Base-by-base conservation (phyloP, 2,329 filamentous ascomycete species). In the Trichoderma breve region DNA sequence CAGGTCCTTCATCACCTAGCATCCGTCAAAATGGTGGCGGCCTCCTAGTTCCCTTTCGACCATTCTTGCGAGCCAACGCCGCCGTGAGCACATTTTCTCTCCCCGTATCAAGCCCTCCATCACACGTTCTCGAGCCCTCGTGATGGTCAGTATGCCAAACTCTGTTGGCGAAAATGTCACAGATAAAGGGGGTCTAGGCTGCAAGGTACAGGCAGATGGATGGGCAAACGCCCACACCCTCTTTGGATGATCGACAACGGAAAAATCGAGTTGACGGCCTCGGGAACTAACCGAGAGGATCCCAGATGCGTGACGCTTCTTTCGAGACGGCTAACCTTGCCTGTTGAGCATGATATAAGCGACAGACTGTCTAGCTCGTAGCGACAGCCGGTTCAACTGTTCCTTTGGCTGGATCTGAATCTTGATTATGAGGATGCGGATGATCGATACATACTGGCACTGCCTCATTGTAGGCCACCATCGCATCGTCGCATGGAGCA, bases 61-160 rank as follows among this genome's bases (percentile, higher is more conserved):
- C n/a, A 21, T 26, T 21, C 55, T 47, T 61, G 66, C 66, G 53
- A 69, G 36, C 66, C 66, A 69, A 68, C 65, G 47, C 21, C n/a
- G 24, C 21, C 26, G 9, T 69, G 66, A 69, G 65, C 65, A 60
- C 36, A 18, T 60, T 68, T 68, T n/a, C 53, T 6, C 18, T 26
- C 36, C 24, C 47, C n/a, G 26, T 24, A 5, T 34, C 36, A 28
- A 68, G 65, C 28, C 18, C 55, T 26, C 58, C 34, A 58, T 34
- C 32, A 61, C 36, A 60, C 55, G 18, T 28, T 57, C 65, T 47
- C 24, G 32, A 60, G n/a, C 9, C 14, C 66, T 30, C 55, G 66
- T 69, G 53, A 60, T 34, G 53, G 55, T 14, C 34, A 36, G 39
- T 18, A 28, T 58, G 11, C 26, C 15, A 61, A 47, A 69, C 43